Evolutionary conservation across 2,329 filamentous ascomycete genomes (phyloP).

Genomic region (Ascochyta viciae-villosae): DNA sequence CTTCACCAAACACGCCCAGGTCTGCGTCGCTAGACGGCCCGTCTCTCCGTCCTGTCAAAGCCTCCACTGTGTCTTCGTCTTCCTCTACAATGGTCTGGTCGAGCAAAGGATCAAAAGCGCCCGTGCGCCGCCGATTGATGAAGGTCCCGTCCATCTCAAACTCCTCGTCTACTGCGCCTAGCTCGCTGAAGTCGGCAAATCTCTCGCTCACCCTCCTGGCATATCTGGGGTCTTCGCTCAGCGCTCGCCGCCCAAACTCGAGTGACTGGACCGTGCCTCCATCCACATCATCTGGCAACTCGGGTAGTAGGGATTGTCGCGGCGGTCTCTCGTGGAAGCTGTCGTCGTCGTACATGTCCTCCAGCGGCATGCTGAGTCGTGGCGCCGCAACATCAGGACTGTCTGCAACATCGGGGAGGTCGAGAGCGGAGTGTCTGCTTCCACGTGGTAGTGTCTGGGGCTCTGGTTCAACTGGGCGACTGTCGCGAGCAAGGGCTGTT

Average conservation of each 20-base stretch:
- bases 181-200: slow-evolving; percentile 56
- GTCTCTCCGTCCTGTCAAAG: slow-evolving; percentile 39
- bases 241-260: slow-evolving; percentile 53
- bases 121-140: slow-evolving; percentile 35
- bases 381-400: slow-evolving; percentile 54
- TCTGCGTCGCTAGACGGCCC: slow-evolving; percentile 41
- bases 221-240: slow-evolving; percentile 51
- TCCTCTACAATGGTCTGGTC: slow-evolving; percentile 44
- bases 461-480: slow-evolving; percentile 56
- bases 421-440: slow-evolving; percentile 45
- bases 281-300: slow-evolving; percentile 46
- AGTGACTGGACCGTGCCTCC: slow-evolving; percentile 58
- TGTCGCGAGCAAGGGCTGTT: slow-evolving; percentile 59
- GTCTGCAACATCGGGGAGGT: slow-evolving; percentile 55
- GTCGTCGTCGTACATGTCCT: slow-evolving; percentile 53
- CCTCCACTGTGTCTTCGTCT: slow-evolving; percentile 41
- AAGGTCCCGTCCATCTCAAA: slow-evolving; percentile 54
- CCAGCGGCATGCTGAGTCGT: slow-evolving; percentile 52
- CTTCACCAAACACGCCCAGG: slow-evolving; percentile 43
- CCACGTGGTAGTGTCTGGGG: slow-evolving; percentile 47
- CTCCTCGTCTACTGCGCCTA: slow-evolving; percentile 44
- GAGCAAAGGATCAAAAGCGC: slow-evolving; percentile 46
- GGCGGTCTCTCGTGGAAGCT: slow-evolving; percentile 50
- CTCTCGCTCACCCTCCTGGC: slow-evolving; percentile 59
- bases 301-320: slow-evolving; percentile 45